Base-by-base conservation (phyloP, 495 filamentous ascomycete species). In the Xylaria nigripes region DNA sequence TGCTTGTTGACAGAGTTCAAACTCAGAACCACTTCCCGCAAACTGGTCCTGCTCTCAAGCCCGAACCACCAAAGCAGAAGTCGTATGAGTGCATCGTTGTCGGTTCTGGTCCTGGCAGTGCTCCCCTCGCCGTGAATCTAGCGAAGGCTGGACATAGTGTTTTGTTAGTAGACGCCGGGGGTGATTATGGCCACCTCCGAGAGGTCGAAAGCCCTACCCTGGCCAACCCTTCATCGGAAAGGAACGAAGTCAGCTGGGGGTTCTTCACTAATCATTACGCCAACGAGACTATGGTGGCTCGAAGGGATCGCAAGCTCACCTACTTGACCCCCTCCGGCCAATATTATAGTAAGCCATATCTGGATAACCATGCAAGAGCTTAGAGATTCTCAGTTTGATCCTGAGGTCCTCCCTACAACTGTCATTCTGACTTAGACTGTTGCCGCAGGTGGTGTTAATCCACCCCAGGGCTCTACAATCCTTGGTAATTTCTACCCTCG, bases 11-110 rank as follows among this genome's bases (percentile, higher is more conserved):
- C 15, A 40, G 36, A 23, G 41, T 51, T 10, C 54, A 50, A 22
- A 40, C 29, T n/a, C 54, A 57, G 34, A 57, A 57, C 43, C 32
- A 34, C 48, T 57, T 40, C 30, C 54, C 54, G 3, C 54, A 57
- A 15, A 57, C 54, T 2, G 47, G 54, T 22, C 25, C 43, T 27
- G 10, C 41, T 2, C 18, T 55, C 5, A 4, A n/a, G n/a, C 50
- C 19, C 18, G 18, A 1, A 29, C 38, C 21, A 38, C 36, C 9
- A 48, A 48, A 40, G 45, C 53, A 2, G 45, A 50, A 58, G 30
- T 47, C 55, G 12, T 84, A 85, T 61, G 83, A 86, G 44, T 86
- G 84, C 61, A 71, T 85, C 30, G 70, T 86, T 8, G 76, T 86
- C 3, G 83, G 83, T n/a, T 80, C 76, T 30, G 83, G 83, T 15